Evolutionary conservation across 2,329 filamentous ascomycete species (phyloP).

Genomic region (Fusarium gaditjirri): DNA sequence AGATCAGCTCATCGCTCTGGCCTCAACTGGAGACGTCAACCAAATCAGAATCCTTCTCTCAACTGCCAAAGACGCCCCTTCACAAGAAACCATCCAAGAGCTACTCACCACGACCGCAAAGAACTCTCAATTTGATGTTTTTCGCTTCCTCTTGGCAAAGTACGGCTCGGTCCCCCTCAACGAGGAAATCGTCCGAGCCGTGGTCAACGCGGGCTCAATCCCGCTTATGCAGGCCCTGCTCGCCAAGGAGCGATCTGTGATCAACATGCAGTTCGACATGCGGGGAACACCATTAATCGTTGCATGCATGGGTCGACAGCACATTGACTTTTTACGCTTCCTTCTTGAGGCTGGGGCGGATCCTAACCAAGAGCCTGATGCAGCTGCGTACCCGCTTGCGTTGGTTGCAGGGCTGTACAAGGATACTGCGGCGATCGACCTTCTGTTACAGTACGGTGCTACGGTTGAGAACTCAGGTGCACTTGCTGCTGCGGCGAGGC

Average conservation of each 20-base stretch:
- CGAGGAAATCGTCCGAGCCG: background rate
- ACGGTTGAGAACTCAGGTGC: background rate
- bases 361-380: background rate
- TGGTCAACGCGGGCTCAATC: background rate
- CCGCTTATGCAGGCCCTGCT: background rate
- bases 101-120: accelerated
- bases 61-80: accelerated
- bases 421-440: background rate
- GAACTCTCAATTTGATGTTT: background rate
- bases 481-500: background rate
- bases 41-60: background rate
- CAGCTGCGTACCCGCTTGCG: background rate
- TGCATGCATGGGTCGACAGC: background rate
- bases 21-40: background rate
- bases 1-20: background rate
- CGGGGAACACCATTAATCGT: background rate
- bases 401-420: background rate
- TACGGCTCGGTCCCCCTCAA: background rate
- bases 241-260: background rate
- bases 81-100: background rate
- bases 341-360: background rate
- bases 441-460: background rate
- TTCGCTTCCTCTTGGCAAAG: accelerated
- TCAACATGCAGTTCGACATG: constrained; percentile 4
- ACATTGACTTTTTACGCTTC: background rate